phyloP scores from a whole-genome alignment of 2,329 filamentous ascomycete species.

The Setomelanomma holmii region DNA sequence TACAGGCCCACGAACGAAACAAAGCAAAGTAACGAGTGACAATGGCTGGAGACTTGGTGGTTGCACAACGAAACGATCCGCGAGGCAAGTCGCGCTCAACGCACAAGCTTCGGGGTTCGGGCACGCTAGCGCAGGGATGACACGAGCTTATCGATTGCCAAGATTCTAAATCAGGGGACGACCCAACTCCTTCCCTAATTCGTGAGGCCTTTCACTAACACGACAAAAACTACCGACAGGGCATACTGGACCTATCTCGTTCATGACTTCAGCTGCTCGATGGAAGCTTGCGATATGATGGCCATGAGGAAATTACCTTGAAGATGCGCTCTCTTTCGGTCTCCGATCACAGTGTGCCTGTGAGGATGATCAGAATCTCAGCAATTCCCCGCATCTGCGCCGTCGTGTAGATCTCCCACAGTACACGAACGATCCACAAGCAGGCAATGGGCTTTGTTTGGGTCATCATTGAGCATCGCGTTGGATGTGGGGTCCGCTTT shows the following conservation, averaged over 20 bases:
- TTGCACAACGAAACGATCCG: constrained; percentile 6
- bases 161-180: constrained; percentile 1
- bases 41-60: constrained; percentile 1
- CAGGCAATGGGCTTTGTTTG: neutral
- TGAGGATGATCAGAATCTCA: neutral
- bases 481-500: neutral
- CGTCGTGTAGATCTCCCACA: neutral
- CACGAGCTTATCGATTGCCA: constrained; percentile 1
- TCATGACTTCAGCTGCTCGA: neutral
- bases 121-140: constrained; percentile 22
- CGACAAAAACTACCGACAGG: neutral
- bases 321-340: neutral
- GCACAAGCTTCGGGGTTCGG: constrained; percentile 9
- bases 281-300: no score
- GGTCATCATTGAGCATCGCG: neutral
- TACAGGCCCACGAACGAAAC: neutral
- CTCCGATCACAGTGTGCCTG: neutral
- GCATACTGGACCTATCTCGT: neutral
- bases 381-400: neutral
- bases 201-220: neutral
- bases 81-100: constrained; percentile 1
- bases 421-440: neutral
- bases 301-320: no score
- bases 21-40: constrained; percentile 9
- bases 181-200: neutral